phyloP scores from a whole-genome alignment of 192 early-diverging fungal species.

The Podila verticillata region DNA sequence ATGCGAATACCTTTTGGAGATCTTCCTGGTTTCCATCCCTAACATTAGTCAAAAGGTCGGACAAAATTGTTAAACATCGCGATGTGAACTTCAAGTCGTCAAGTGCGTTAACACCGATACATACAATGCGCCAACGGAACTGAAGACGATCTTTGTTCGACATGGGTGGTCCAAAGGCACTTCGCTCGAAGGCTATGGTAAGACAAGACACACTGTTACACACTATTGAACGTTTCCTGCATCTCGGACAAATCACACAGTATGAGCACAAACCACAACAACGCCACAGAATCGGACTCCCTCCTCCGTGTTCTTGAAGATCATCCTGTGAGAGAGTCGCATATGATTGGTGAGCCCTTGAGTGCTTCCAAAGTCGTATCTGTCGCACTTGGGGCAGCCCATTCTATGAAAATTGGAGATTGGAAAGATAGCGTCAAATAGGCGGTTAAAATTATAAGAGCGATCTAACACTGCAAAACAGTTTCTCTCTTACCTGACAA shows the following conservation, averaged over 20 bases:
- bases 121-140: conserved; percentile 28
- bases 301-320: conserved; percentile 82
- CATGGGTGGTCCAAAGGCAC: conserved; percentile 43
- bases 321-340: conserved; percentile 73
- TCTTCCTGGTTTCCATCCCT: conserved; percentile 26
- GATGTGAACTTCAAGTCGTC: conserved; percentile 11
- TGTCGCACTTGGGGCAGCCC: conserved; percentile 79
- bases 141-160: conserved; percentile 40
- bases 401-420: conserved; percentile 56
- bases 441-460: not conserved
- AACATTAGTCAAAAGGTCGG: conserved; percentile 17
- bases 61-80: conserved; percentile 1
- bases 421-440: not conserved
- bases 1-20: conserved; percentile 14
- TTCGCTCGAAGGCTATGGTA: conserved; percentile 28
- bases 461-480: not conserved
- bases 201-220: not conserved
- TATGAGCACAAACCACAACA: conserved; percentile 52
- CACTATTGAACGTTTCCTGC: not conserved
- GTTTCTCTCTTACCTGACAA: conserved; percentile 27
- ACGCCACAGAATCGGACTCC: conserved; percentile 79
- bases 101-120: not conserved
- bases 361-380: conserved; percentile 80
- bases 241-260: not conserved
- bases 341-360: conserved; percentile 93